A percentile compares a stretch with the other conserved stretches of the same genome.
Evolutionary conservation across 2,329 filamentous ascomycete species (phyloP).

Genomic region (Chaetomiaceae sp.): DNA sequence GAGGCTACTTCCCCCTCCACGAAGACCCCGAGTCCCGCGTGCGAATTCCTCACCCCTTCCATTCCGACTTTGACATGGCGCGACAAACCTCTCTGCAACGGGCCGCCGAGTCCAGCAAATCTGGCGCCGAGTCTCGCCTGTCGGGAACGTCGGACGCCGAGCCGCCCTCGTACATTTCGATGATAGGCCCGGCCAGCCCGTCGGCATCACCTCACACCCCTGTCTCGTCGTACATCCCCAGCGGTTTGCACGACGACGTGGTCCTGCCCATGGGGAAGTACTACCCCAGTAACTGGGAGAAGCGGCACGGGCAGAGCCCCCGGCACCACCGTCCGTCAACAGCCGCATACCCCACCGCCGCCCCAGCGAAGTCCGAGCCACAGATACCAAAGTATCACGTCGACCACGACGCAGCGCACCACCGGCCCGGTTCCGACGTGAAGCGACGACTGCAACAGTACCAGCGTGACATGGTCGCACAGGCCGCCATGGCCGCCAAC

Average conservation of each 20-base stretch:
- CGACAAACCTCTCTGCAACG: conserved; percentile 31
- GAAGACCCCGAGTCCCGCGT: conserved; percentile 46
- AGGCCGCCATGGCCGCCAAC: conserved; percentile 43
- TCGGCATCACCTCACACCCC: conserved; percentile 34
- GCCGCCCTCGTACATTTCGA: neutral
- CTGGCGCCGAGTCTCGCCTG: neutral
- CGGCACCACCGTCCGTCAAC: conserved; percentile 17
- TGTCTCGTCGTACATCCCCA: conserved; percentile 46
- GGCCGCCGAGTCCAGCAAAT: conserved; percentile 28
- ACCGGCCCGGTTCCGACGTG: conserved; percentile 41
- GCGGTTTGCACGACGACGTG: conserved; percentile 39
- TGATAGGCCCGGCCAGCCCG: conserved; percentile 25
- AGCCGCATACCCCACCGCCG: conserved; percentile 16
- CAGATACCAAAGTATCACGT: conserved; percentile 27
- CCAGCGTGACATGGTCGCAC: conserved; percentile 55
- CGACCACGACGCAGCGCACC: conserved; percentile 27
- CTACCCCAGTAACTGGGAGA: conserved; percentile 56
- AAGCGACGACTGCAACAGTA: conserved; percentile 51
- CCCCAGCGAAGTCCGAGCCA: conserved; percentile 31
- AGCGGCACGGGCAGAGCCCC: conserved; percentile 23
- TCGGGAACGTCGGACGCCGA: conserved; percentile 1
- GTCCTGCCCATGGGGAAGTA: conserved; percentile 55
- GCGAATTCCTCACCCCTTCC: conserved; percentile 47
- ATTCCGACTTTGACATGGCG: conserved; percentile 36
- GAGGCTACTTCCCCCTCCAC: conserved; percentile 56